phyloP scores from a whole-genome alignment of 768 basidiomycete genomes.

The Phylloporus arenicola region DNA sequence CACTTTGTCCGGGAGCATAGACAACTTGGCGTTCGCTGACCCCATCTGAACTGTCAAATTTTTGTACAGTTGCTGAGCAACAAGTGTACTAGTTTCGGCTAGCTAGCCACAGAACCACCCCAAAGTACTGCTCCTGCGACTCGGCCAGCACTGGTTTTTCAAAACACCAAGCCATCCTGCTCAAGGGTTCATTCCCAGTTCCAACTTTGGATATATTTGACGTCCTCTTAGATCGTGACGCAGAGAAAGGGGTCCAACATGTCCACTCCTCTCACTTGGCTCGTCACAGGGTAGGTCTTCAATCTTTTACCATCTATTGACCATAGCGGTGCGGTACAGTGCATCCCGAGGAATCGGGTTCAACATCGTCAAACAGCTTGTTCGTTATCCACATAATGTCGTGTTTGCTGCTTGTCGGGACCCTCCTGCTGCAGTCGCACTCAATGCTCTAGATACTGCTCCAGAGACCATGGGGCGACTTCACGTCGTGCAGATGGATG shows the following conservation, averaged over 20 bases:
- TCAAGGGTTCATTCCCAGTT: no score
- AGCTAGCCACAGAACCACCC: no score
- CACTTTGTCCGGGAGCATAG: conserved; percentile 20
- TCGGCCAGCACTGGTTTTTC: no score
- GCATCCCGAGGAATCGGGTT: conserved; percentile 9
- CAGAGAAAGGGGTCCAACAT: not conserved
- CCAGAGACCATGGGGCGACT: conserved; percentile 10
- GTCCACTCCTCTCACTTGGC: conserved; percentile 3
- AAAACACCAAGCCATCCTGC: no score
- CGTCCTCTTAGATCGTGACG: not conserved
- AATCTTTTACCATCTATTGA: not conserved
- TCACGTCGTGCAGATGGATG: conserved; percentile 32
- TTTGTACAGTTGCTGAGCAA: not conserved
- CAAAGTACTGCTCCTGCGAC: no score
- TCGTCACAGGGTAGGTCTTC: conserved; percentile 7
- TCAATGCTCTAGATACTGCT: not conserved
- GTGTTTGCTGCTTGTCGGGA: conserved; percentile 9
- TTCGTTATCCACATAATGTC: conserved; percentile 1
- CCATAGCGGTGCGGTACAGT: not conserved
- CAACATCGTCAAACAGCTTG: conserved; percentile 2
- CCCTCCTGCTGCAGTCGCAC: not conserved
- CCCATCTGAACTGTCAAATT: conserved; percentile 2
- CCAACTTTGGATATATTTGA: not conserved
- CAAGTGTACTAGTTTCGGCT: no score
- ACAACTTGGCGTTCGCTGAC: conserved; percentile 8